Evolutionary conservation across 148 eudicot species (phyloP).

Genomic region (Rhododendron mucronatum): DNA sequence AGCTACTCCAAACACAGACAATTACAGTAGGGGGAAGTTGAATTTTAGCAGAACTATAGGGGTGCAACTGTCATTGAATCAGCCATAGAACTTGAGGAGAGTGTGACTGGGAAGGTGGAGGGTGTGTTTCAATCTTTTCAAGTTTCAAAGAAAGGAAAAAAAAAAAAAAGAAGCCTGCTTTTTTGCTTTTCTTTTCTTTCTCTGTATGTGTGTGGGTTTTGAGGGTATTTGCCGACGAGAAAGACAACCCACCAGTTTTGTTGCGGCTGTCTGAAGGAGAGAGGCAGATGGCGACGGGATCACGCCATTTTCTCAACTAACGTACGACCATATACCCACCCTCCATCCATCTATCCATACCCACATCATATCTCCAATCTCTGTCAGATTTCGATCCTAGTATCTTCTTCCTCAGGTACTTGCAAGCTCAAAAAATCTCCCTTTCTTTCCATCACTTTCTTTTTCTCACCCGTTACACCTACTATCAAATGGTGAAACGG

Average conservation of each 20-base stretch:
- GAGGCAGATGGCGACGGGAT: constrained; percentile 24
- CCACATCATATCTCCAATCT: constrained; percentile 2
- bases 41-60: not conserved
- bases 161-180: not conserved
- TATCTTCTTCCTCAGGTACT: constrained; percentile 13
- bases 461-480: not conserved
- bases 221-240: constrained; percentile 16
- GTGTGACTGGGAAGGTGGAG: constrained; percentile 8
- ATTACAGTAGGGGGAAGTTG: not conserved
- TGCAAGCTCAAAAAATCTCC: not conserved
- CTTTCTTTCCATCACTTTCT: not conserved
- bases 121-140: not conserved
- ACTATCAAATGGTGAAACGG: not conserved
- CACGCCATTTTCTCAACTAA: constrained; percentile 22
- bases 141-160: not conserved
- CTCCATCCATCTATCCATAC: not conserved
- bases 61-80: not conserved
- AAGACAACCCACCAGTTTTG: constrained; percentile 26
- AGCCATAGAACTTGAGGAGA: not conserved
- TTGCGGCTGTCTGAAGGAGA: constrained; percentile 30
- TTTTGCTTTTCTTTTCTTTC: not conserved
- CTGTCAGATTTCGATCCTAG: constrained; percentile 17
- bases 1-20: not conserved
- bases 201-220: not conserved
- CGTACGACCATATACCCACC: not conserved